Percentiles rank a stretch among this genome's conserved stretches.
phyloP scores from a whole-genome alignment of 495 filamentous ascomycete genomes.

The Podospora anserina region DNA sequence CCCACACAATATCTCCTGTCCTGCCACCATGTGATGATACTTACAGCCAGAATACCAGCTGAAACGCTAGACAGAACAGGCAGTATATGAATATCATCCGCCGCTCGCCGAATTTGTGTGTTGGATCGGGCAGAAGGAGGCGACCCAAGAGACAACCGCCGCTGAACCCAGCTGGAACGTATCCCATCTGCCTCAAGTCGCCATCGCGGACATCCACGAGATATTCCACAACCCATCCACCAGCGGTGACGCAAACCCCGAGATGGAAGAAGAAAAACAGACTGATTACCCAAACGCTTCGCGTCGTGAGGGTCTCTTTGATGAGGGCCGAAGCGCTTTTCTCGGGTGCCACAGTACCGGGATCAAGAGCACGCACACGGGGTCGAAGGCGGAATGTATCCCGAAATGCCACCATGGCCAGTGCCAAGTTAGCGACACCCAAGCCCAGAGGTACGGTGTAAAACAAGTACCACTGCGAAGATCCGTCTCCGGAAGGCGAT shows the following conservation, averaged over 20 bases:
- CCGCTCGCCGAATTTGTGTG: conserved; percentile 51
- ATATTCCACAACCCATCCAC: conserved; percentile 60
- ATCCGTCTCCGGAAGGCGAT: conserved; percentile 8
- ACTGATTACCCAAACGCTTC: conserved; percentile 47
- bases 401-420: conserved; percentile 37
- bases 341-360: conserved; percentile 10
- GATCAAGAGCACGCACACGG: neutral
- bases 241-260: conserved; percentile 44
- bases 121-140: conserved; percentile 52
- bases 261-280: conserved; percentile 52
- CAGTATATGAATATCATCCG: conserved; percentile 53
- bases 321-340: conserved; percentile 28
- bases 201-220: conserved; percentile 63
- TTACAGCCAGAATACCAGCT: conserved; percentile 58
- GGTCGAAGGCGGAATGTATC: conserved; percentile 27
- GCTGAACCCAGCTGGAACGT: conserved; percentile 69
- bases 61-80: conserved; percentile 48
- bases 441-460: conserved; percentile 45
- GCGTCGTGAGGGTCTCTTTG: conserved; percentile 29
- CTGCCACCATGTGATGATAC: conserved; percentile 8
- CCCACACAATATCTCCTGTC: conserved; percentile 42
- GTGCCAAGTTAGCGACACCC: conserved; percentile 38
- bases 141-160: conserved; percentile 56
- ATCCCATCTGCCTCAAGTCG: conserved; percentile 58
- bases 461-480: conserved; percentile 41